Percentiles rank a stretch among this genome's conserved stretches.
Conservation (phyloP, 2,329 filamentous ascomycete genomes). For the Macrophomina pseudophaseolina region DNA sequence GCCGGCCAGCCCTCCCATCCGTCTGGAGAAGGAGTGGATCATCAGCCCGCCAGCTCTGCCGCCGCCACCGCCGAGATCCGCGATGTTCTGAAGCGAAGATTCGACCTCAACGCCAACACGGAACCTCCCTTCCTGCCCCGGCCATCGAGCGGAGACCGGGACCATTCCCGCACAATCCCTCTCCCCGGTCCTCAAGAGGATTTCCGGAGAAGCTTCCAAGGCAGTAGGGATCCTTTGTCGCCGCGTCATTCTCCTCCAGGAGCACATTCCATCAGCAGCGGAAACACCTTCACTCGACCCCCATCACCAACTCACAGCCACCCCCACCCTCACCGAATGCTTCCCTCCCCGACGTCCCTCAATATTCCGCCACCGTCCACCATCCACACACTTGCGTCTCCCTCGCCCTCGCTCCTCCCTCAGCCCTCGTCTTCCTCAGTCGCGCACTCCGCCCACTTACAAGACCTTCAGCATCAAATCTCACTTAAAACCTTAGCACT, state of each 20-base stretch:
- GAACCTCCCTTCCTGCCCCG: conserved; percentile 1
- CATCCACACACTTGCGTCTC: conserved; percentile 28
- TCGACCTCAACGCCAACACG: not conserved
- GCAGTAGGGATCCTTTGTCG: conserved; percentile 20
- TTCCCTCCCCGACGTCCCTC: conserved; percentile 41
- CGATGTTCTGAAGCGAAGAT: conserved; percentile 20
- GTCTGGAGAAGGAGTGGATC: not conserved
- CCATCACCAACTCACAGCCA: conserved; percentile 12
- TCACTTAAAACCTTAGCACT: conserved; percentile 59
- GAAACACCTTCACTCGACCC: conserved; percentile 16
- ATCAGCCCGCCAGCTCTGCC: not conserved
- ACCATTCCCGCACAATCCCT: conserved; percentile 15
- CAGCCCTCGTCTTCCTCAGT: conserved; percentile 29
- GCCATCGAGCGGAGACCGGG: conserved; percentile 17
- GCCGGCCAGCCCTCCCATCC: not conserved
- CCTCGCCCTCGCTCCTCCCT: conserved; percentile 17
- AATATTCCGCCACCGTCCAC: conserved; percentile 35
- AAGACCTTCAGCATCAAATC: conserved; percentile 60
- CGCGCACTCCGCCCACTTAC: conserved; percentile 48
- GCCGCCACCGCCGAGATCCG: conserved; percentile 19
- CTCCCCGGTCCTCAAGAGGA: conserved; percentile 9
- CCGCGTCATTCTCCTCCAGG: conserved; percentile 19
- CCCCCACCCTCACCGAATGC: conserved; percentile 27
- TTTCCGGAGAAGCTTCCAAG: conserved; percentile 23
- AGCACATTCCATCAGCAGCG: conserved; percentile 10